Conservation (phyloP, 2,329 filamentous ascomycete genomes). For the Graphilbum fragrans region DNA sequence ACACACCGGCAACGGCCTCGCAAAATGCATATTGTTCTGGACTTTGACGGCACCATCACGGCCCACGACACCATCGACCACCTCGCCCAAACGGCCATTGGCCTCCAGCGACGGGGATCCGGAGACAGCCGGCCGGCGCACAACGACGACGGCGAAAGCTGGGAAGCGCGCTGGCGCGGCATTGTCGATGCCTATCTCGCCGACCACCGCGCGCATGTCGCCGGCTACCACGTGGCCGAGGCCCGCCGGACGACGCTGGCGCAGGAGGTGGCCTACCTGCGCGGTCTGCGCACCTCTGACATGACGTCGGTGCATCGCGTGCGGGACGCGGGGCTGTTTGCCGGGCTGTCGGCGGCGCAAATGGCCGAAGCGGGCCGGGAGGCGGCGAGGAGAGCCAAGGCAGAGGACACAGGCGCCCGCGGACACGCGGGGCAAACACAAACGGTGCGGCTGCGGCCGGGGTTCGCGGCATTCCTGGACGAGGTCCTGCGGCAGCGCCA, state of each 20-base stretch:
- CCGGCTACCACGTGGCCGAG: slow-evolving; percentile 19
- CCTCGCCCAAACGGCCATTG: slow-evolving; percentile 31
- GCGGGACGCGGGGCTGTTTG: slow-evolving; percentile 30
- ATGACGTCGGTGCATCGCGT: slow-evolving; percentile 31
- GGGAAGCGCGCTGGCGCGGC: slow-evolving; percentile 28
- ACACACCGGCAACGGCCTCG: no score
- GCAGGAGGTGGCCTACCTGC: slow-evolving; percentile 30
- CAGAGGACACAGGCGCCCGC: background rate
- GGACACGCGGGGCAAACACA: background rate
- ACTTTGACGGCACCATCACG: slow-evolving; percentile 51
- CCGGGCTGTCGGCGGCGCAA: slow-evolving; percentile 19
- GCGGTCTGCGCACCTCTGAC: slow-evolving; percentile 31
- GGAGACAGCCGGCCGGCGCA: background rate
- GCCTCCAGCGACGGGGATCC: slow-evolving; percentile 13
- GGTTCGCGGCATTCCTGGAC: slow-evolving; percentile 13
- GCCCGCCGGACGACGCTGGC: slow-evolving; percentile 19
- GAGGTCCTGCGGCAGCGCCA: slow-evolving; percentile 14
- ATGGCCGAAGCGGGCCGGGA: slow-evolving; percentile 25
- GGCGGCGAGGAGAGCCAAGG: slow-evolving; percentile 14
- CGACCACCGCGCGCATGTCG: slow-evolving; percentile 23
- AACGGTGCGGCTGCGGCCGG: slow-evolving; percentile 2
- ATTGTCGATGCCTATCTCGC: slow-evolving; percentile 33
- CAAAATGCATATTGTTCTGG: slow-evolving; percentile 35
- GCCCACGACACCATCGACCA: slow-evolving; percentile 36
- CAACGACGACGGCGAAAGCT: slow-evolving; percentile 3